Percentiles rank a stretch among this genome's conserved stretches.
phyloP scores from a whole-genome alignment of 129 eudicot species.

The Flaveria linearis region DNA sequence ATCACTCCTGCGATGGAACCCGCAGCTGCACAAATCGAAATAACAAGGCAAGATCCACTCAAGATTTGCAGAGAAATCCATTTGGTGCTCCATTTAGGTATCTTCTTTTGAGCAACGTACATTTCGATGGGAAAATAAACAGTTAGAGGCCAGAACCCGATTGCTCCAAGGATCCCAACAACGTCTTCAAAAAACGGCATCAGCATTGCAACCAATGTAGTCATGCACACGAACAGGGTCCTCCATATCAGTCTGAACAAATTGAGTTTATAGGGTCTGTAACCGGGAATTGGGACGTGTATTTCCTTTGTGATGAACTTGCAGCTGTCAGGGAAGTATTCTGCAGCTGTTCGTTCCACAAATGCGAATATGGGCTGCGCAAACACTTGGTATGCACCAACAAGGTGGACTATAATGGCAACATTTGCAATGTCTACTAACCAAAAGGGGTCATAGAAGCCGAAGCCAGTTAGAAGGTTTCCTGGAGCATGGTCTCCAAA shows the following conservation, averaged over 20 bases:
- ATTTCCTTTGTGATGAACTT: constrained; percentile 46
- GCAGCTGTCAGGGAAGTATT: constrained; percentile 43
- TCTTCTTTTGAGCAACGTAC: constrained; percentile 59
- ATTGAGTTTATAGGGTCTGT: constrained; percentile 31
- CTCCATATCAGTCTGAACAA: constrained; percentile 57
- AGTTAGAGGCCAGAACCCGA: constrained; percentile 67
- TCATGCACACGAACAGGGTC: constrained; percentile 47
- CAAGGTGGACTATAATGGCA: constrained; percentile 67
- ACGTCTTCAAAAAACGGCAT: constrained; percentile 68
- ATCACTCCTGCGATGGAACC: constrained; percentile 69
- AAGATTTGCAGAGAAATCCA: constrained; percentile 52
- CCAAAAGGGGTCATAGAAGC: constrained; percentile 62
- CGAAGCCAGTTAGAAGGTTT: constrained; percentile 73
- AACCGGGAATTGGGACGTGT: constrained; percentile 37
- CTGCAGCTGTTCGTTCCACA: constrained; percentile 42
- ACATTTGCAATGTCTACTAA: constrained; percentile 67
- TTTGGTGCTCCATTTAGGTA: constrained; percentile 52
- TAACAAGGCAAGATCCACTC: constrained; percentile 45
- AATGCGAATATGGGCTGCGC: constrained; percentile 67
- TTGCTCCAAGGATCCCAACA: constrained; percentile 67
- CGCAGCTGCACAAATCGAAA: constrained; percentile 62
- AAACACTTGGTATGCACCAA: constrained; percentile 73
- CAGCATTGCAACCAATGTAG: constrained; percentile 58
- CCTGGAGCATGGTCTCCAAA: constrained; percentile 73
- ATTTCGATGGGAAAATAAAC: constrained; percentile 69